Percentiles rank a stretch among this genome's conserved stretches.
Evolutionary conservation across 306 rosid species (phyloP).

Genomic region (Cotoneaster glaucophyllus): DNA sequence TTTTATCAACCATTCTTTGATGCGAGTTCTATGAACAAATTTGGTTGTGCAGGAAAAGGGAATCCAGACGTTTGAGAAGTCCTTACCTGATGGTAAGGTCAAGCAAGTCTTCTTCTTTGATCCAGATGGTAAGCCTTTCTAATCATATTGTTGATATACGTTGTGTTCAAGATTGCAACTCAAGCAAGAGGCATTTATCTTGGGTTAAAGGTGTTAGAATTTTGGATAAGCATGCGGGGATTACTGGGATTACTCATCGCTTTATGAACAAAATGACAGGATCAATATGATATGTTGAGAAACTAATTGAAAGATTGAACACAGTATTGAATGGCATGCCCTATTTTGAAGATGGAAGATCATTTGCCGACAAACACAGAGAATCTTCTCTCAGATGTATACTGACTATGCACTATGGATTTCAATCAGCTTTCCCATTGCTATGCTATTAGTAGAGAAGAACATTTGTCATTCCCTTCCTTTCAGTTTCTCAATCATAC

Average conservation of each 20-base stretch:
- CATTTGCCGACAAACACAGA: not conserved
- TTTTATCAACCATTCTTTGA: not conserved
- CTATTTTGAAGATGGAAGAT: not conserved
- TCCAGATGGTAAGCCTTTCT: conserved; percentile 62
- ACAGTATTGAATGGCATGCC: not conserved
- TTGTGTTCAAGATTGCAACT: not conserved
- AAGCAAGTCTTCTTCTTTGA: conserved; percentile 87
- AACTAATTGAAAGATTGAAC: not conserved
- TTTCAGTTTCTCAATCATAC: not conserved
- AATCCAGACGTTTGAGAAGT: conserved; percentile 45
- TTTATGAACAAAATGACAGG: not conserved
- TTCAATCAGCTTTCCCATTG: not conserved
- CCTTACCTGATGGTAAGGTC: conserved; percentile 52
- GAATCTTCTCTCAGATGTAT: not conserved
- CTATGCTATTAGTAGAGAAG: not conserved
- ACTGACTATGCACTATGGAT: not conserved
- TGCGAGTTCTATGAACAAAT: not conserved
- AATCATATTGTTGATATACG: not conserved
- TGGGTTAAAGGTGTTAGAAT: not conserved
- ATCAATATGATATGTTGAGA: not conserved
- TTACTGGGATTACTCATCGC: not conserved
- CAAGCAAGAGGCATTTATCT: not conserved
- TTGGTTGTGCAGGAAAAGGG: conserved; percentile 63
- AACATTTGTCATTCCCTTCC: not conserved
- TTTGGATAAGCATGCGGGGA: not conserved